A percentile compares a stretch with the other conserved stretches of the same genome.
phyloP scores from a whole-genome alignment of 352 stramenopile genomes.

The Pythium pyrilobum region DNA sequence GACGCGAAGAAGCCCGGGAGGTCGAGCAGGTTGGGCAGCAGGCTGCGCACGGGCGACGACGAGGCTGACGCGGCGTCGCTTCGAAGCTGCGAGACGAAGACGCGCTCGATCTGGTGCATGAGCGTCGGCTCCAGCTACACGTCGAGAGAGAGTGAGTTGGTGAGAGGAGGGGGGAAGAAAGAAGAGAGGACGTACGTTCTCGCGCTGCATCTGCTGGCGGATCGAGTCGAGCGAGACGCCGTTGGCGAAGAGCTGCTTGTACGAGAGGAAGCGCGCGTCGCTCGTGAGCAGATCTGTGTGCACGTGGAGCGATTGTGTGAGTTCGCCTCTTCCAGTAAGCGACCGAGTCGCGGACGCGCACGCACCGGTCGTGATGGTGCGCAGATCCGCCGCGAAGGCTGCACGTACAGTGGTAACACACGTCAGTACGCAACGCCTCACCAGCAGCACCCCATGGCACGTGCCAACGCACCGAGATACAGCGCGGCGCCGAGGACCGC shows the following conservation, averaged over 20 bases:
- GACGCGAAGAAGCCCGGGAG: conserved; percentile 43
- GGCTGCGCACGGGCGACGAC: conserved; percentile 15
- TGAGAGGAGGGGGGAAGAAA: neutral
- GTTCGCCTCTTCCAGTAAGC: no score
- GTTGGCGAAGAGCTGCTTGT: conserved; percentile 53
- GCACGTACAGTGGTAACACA: neutral
- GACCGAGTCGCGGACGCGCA: no score
- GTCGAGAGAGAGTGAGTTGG: neutral
- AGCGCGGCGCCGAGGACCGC: conserved; percentile 41
- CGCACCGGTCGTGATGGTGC: conserved; percentile 35
- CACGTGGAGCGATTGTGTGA: no score
- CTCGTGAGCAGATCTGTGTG: conserved; percentile 30
- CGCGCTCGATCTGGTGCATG: conserved; percentile 43
- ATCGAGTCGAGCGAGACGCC: conserved; percentile 61
- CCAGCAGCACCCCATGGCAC: neutral
- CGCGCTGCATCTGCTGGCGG: conserved; percentile 62
- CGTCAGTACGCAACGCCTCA: neutral
- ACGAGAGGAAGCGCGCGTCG: conserved; percentile 48
- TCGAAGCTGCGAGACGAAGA: conserved; percentile 37
- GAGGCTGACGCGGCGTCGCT: conserved; percentile 18
- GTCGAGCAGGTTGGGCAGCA: conserved; percentile 51
- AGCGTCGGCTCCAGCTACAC: conserved; percentile 28
- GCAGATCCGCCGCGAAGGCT: conserved; percentile 49
- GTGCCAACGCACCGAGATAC: conserved; percentile 37
- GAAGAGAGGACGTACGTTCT: conserved; percentile 36